Base-by-base conservation (phyloP, 164 flowering plant genomes). In the Echeveria elegans region DNA sequence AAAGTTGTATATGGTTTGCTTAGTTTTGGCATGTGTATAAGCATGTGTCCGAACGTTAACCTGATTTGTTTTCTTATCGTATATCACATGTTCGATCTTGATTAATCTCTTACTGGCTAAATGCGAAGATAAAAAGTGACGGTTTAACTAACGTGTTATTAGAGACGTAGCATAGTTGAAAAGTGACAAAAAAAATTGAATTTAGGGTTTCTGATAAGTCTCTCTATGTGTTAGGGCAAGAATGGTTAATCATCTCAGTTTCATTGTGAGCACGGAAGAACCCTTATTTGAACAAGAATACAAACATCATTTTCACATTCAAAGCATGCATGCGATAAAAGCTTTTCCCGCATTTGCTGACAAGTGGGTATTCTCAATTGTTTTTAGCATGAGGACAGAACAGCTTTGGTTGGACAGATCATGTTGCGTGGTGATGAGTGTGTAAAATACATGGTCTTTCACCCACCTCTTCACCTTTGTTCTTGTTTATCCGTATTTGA, bases 311-410 rank as follows among this genome's bases (percentile, higher is more conserved):
- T 24, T 52, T 52, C 58, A 52, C 23, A 52, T n/a, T 23, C 26
- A 23, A 52, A 52, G 58, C 58, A 23, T 52, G 58, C 58, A 52
- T 23, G 58, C 1, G 21, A 7, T 8, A 21, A 52, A 52, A 52
- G 58, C 58, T 52, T 52, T 52, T 23, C 58, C 58, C 60, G 60
- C 60, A 53, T 53, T 53, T 53, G 60, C 60, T 53, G 60, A 53
- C 60, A 10, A 8, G 60, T 10, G 11, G 2, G 60, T 12, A 50
- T n/a, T 50, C 26, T 50, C 56, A 50, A 50, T 50, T n/a, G 24
- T 53, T 53, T 4, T 26, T 52, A 26, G 31, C 60, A 53, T 24
- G 31, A 53, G 18, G 31, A 53, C 60, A 53, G 26, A 53, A 26
- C 31, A 53, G 60, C 28, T 26, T 24, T 30, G 60, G 23, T 26